Evolutionary conservation across 805 yeast species (phyloP), one percentile per base, ranked within the genome.

Genomic region (Pichia gijzeniarum): DNA sequence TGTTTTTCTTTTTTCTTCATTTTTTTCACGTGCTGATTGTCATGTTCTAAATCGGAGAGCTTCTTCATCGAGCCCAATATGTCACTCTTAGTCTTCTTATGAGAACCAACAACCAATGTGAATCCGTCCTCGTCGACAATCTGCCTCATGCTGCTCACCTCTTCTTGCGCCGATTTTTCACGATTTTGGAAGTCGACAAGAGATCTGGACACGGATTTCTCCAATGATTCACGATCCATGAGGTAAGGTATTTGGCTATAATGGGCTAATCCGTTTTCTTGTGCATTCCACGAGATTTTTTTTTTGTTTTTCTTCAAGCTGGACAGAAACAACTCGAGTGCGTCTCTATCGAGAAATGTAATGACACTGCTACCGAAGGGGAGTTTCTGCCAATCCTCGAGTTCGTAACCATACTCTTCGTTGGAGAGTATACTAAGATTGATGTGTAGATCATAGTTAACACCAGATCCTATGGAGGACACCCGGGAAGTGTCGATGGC

Each of bases 41-140:
- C 60, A 38, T 59, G 55, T 18, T 60, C 58, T 3, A 60, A 45
- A 33, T 61, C 68, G 3, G 52, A 47, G 7, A 55, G 48, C 19
- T 54, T 57, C 53, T 60, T 63, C 22, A 60, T 48, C 5, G 76
- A 72, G 36, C 85, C 85, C 62, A 80, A 53, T 34, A 88, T 71
- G 50, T 85, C 85, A 51, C 80, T 78, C 62, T 82, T 77, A 2
- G 93, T 80, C 71, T 86, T 88, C 51, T 95, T 77, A 59, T 86
- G 90, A 41, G 86, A 74, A 10, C 93, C 88, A 18, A 89, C 95
- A 37, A 90, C 98, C 58, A 85, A 68, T 1, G 95, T 88, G 67
- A 90, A 90, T 2, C 97, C 98, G 62, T 90, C 97, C 52, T 85
- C 96, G 62, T 90, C 98, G 3, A 89, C 93, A 28, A 77, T 56